A percentile compares a stretch with the other conserved stretches of the same genome.
These are phyloP conservation scores for Agrocybe pediades DNA, from an alignment of 768 basidiomycete genomes.

Conservation along the genomic window DNA sequence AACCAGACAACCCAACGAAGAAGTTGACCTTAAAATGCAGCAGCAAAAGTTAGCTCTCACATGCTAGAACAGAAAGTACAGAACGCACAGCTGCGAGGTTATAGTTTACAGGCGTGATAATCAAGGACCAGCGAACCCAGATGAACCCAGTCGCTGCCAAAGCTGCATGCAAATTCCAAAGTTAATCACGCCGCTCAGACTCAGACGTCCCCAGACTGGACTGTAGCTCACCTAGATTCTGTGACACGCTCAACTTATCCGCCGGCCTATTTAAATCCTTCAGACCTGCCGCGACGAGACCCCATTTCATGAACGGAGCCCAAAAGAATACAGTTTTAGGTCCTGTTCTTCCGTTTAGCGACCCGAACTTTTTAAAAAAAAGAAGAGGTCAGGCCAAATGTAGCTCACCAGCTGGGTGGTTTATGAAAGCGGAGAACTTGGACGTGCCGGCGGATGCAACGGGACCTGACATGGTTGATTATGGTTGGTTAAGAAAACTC, in stretches of 20 bases:
- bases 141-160: conserved; percentile 93
- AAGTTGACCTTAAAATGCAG: conserved; percentile 90
- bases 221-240: conserved; percentile 78
- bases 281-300: conserved; percentile 77
- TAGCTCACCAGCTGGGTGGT: conserved; percentile 90
- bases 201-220: neutral
- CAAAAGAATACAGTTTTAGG: conserved; percentile 98
- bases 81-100: conserved; percentile 89
- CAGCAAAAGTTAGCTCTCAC: neutral
- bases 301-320: conserved; percentile 96
- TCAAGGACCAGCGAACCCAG: conserved; percentile 97
- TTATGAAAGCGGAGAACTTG: conserved; percentile 80
- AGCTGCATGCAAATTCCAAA: conserved; percentile 29
- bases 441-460: conserved; percentile 76
- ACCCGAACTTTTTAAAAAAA: no score
- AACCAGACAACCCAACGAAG: conserved; percentile 73
- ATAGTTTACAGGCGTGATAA: conserved; percentile 94
- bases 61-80: neutral
- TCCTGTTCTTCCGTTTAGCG: conserved; percentile 42
- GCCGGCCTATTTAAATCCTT: conserved; percentile 89
- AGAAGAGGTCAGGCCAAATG: no score
- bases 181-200: no score
- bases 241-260: conserved; percentile 90
- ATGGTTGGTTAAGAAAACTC: no score
- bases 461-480: conserved; percentile 91